Evolutionary conservation across 768 basidiomycete species (phyloP), one percentile per base, ranked within the genome.

Genomic region (Termitomyces sp.): DNA sequence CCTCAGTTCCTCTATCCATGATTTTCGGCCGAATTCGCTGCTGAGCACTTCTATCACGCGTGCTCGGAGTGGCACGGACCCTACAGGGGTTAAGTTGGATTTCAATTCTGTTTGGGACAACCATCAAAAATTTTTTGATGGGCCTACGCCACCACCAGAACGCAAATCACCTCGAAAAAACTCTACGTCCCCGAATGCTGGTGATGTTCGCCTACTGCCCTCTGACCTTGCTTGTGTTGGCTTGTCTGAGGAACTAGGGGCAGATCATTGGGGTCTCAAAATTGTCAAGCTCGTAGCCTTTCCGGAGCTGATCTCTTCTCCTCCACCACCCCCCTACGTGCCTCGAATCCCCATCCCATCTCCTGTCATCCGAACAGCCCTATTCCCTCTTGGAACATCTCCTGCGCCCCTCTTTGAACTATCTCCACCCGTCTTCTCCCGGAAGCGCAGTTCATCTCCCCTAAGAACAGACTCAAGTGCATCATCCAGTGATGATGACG

Each of bases 211-310:
- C 48, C 73, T 91, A 12, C 79, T 92, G 5, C 72, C 81, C n/a
- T 83, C 89, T 35, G 89, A 90, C 67, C 80, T 92, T 36, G 84
- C 88, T 9, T 92, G 89, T 66, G 88, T 92, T 38, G 91, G 91
- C 2, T 77, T 92, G 32, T 84, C 84, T 44, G 86, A 89, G 66
- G 86, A 88, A 63, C 77, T 76, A 35, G 77, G 79, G 51, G 82
- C 85, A 38, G 87, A 90, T 60, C 80, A 83, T 53, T 92, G 91
- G 91, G 82, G 83, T 24, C 79, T 88, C 63, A 92, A 92, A 76
- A 82, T 92, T 46, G 78, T 92, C 62, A 90, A 91, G 73, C 79
- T 91, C 15, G 79, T 92, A 42, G 89, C 90, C 7, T 91, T 85
- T 70, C 88, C 89, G 0, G 89, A 91, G 62, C 79, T 91, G 57